Evolutionary conservation across 2,329 filamentous ascomycete species (phyloP).

Genomic region (Trichoderma simmonsii): DNA sequence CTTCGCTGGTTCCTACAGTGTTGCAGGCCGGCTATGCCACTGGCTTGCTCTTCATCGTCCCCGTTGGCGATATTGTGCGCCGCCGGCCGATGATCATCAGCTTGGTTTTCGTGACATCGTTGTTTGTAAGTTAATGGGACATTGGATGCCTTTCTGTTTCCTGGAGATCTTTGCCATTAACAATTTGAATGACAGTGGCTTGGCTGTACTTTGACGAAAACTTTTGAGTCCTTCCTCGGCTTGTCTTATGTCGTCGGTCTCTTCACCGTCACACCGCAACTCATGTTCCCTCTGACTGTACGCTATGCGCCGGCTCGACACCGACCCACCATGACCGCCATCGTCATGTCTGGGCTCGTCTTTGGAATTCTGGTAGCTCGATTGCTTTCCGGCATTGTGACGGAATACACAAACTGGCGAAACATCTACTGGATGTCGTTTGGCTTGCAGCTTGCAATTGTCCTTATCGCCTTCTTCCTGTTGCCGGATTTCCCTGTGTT

Average conservation of each 20-base stretch:
- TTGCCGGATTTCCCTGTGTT: conserved; percentile 80
- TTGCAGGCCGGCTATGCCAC: conserved; percentile 77
- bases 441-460: conserved; percentile 66
- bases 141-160: neutral
- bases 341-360: conserved; percentile 72
- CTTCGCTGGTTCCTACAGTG: conserved; percentile 67
- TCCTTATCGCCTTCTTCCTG: conserved; percentile 62
- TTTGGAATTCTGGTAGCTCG: conserved; percentile 75
- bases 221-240: conserved; percentile 6
- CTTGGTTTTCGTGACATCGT: conserved; percentile 65
- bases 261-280: conserved; percentile 38
- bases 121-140: conserved; percentile 49
- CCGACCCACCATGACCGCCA: conserved; percentile 66
- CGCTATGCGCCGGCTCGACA: conserved; percentile 70
- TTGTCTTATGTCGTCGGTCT: conserved; percentile 16
- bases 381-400: conserved; percentile 70
- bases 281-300: conserved; percentile 77
- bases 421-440: conserved; percentile 77
- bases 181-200: conserved; percentile 49
- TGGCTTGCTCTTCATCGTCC: conserved; percentile 71
- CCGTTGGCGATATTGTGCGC: conserved; percentile 67
- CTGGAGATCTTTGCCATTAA: neutral
- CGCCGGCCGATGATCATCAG: conserved; percentile 67
- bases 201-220: conserved; percentile 13
- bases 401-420: conserved; percentile 71